phyloP scores from a whole-genome alignment of 192 early-diverging fungal species.

The Entomortierella parvispora region DNA sequence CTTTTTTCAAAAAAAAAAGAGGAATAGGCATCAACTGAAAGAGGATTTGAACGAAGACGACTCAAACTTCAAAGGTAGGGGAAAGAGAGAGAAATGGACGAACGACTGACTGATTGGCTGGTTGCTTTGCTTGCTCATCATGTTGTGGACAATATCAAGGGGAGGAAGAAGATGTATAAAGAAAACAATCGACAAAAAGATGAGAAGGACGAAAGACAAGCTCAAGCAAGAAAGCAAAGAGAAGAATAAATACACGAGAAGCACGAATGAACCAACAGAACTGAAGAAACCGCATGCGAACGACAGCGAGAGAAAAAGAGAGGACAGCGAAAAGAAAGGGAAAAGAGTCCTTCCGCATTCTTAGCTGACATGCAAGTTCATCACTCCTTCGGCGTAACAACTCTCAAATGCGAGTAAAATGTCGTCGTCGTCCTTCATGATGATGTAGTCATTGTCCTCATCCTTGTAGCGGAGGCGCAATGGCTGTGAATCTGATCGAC shows the following conservation, averaged over 20 bases:
- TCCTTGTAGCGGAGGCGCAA: constrained; percentile 89
- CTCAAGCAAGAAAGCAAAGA: constrained; percentile 1
- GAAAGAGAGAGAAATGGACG: too few species aligned
- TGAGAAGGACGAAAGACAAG: neutral
- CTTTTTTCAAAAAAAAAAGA: too few species aligned
- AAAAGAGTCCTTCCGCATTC: neutral
- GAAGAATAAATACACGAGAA: neutral
- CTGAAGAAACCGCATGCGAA: neutral
- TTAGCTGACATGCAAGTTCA: constrained; percentile 66
- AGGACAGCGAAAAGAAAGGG: neutral
- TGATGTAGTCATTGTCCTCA: constrained; percentile 92
- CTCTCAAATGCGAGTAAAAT: constrained; percentile 92
- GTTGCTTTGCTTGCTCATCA: too few species aligned
- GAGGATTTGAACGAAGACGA: too few species aligned
- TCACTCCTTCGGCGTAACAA: constrained; percentile 52
- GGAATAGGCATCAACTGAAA: too few species aligned
- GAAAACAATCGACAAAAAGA: neutral
- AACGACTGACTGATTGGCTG: too few species aligned
- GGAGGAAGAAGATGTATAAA: too few species aligned
- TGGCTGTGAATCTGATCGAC: constrained; percentile 63
- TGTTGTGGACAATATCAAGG: too few species aligned
- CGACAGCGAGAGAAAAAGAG: neutral
- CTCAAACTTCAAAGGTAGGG: too few species aligned
- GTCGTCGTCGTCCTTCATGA: constrained; percentile 90
- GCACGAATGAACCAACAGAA: neutral